phyloP scores from a whole-genome alignment of 192 early-diverging fungal species.

The Gorgonomyces haynaldii region DNA sequence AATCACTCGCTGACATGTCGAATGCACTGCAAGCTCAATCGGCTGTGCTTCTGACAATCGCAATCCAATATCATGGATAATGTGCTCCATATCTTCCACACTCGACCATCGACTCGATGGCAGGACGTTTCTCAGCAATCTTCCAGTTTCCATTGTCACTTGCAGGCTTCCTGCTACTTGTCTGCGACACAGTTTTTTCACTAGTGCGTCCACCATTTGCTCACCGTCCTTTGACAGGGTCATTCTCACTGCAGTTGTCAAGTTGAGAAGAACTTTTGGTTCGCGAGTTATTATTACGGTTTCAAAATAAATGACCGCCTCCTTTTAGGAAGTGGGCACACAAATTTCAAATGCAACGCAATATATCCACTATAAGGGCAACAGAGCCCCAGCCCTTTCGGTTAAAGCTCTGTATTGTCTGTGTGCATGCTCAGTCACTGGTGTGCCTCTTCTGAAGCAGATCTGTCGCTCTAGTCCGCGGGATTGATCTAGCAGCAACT shows the following conservation, averaged over 20 bases:
- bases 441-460: too few relatives aligned
- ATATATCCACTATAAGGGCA: too few relatives aligned
- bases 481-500: too few relatives aligned
- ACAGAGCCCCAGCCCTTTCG: too few relatives aligned
- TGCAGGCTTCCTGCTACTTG: constrained; percentile 29
- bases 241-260: too few relatives aligned
- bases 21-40: constrained; percentile 73
- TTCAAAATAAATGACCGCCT: background rate
- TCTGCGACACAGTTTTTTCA: constrained; percentile 18
- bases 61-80: constrained; percentile 59
- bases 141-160: constrained; percentile 54
- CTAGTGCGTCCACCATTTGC: constrained; percentile 6
- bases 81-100: constrained; percentile 41
- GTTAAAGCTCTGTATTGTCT: too few relatives aligned
- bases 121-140: constrained; percentile 64
- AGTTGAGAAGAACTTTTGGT: background rate
- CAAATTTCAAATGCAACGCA: too few relatives aligned
- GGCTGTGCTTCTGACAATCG: constrained; percentile 67
- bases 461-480: too few relatives aligned
- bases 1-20: constrained; percentile 74
- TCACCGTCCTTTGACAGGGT: constrained; percentile 1
- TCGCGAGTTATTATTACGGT: background rate
- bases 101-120: constrained; percentile 62
- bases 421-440: too few relatives aligned
- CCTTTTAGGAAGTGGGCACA: too few relatives aligned